A percentile compares a stretch with the other conserved stretches of the same genome.
phyloP scores from a whole-genome alignment of 148 eudicot genomes.

The Hydrangea macrophylla region DNA sequence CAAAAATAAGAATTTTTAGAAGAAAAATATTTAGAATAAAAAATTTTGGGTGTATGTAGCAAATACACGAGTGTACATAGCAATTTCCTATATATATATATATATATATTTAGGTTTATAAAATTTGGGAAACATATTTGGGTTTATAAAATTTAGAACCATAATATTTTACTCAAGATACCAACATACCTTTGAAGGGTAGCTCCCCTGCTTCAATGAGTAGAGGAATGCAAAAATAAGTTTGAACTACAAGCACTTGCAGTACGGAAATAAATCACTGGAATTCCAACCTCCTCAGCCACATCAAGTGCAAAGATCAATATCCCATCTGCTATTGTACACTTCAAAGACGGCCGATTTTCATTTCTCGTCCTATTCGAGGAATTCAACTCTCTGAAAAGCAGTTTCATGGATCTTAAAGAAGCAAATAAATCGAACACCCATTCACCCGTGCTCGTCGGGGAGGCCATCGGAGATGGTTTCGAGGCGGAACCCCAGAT shows the following conservation, averaged over 20 bases:
- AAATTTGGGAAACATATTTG: too few relatives aligned
- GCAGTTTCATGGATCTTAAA: background rate
- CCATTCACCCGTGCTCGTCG: background rate
- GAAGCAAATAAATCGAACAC: slow-evolving; percentile 1
- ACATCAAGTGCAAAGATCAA: slow-evolving; percentile 26
- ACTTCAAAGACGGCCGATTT: slow-evolving; percentile 19
- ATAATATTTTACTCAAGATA: too few relatives aligned
- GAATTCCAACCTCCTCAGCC: slow-evolving; percentile 31
- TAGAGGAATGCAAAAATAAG: slow-evolving; percentile 24
- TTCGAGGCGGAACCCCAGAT: slow-evolving; percentile 1
- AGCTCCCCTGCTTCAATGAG: slow-evolving; percentile 40
- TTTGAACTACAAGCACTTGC: slow-evolving; percentile 33
- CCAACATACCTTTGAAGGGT: slow-evolving; percentile 42
- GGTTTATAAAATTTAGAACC: too few relatives aligned
- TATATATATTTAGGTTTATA: too few relatives aligned
- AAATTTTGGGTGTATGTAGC: too few relatives aligned
- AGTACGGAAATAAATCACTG: slow-evolving; percentile 27
- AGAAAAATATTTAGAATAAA: too few relatives aligned
- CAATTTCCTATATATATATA: too few relatives aligned
- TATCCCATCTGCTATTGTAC: slow-evolving; percentile 35
- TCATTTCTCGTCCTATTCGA: too few relatives aligned
- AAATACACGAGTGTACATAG: too few relatives aligned
- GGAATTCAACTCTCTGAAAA: too few relatives aligned
- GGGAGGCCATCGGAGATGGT: slow-evolving; percentile 14
- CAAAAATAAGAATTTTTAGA: too few relatives aligned